Percentiles rank a stretch among this genome's conserved stretches.
These are phyloP conservation scores for Epicoccum nigrum DNA, from an alignment of 2,329 filamentous ascomycete genomes.

Conservation along the genomic window DNA sequence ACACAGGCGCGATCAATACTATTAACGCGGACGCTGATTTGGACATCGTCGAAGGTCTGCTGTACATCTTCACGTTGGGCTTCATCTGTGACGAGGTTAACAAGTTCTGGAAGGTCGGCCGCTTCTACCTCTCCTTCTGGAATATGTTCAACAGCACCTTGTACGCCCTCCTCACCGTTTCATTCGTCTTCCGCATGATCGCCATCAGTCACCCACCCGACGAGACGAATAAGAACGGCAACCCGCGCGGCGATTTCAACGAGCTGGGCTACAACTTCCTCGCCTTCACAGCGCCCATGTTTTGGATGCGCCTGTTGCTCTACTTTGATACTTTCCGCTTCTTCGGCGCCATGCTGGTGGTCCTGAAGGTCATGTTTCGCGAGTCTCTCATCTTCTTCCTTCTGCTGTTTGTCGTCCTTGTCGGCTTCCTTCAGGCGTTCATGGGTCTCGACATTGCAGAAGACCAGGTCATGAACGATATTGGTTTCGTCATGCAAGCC, in stretches of 20 bases:
- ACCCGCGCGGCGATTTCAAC: constrained; percentile 69
- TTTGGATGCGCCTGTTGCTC: constrained; percentile 90
- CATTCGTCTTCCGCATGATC: constrained; percentile 78
- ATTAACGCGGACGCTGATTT: constrained; percentile 85
- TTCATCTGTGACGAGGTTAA: constrained; percentile 86
- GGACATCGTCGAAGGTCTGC: constrained; percentile 79
- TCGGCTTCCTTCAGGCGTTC: constrained; percentile 92
- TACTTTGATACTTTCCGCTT: constrained; percentile 94
- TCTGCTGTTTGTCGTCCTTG: constrained; percentile 79
- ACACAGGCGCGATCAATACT: constrained; percentile 91
- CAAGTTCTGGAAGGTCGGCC: constrained; percentile 94
- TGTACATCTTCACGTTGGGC: constrained; percentile 90
- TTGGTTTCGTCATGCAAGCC: constrained; percentile 74
- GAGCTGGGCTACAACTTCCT: constrained; percentile 90
- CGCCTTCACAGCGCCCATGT: constrained; percentile 92
- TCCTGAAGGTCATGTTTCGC: constrained; percentile 75
- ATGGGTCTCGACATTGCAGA: constrained; percentile 88
- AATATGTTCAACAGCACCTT: constrained; percentile 90
- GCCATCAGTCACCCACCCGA: constrained; percentile 66
- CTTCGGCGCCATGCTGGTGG: constrained; percentile 97
- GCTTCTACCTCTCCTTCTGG: constrained; percentile 94
- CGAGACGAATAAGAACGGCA: background rate
- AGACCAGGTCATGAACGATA: constrained; percentile 66
- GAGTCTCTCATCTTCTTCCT: constrained; percentile 94
- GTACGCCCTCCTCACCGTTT: constrained; percentile 78